Evolutionary conservation across 2,329 filamentous ascomycete genomes (phyloP), one percentile per base, ranked within the genome.

Genomic region (Proliferodiscus dingleyae): DNA sequence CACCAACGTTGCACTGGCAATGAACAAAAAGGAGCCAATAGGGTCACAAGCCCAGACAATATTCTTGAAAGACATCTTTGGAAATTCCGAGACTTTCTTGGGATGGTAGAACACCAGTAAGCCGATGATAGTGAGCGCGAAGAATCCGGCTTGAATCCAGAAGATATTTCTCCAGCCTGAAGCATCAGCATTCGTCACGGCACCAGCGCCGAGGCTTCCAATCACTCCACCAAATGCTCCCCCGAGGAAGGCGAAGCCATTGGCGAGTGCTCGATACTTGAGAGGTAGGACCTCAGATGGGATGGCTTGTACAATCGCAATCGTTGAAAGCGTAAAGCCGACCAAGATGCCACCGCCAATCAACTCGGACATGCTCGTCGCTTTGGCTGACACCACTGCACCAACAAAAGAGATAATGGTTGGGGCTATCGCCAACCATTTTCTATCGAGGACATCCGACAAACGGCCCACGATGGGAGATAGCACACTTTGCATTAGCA

Each of bases 261-360:
- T 78, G 1, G 75, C 74, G 5, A 79, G 56, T 13, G 75, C 68
- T n/a, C 75, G 68, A 49, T 73, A 78, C 50, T 79, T 79, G 32
- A 78, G 54, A 1, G 76, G 76, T 24, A 80, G 57, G 19, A 80
- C 74, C 60, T 80, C 75, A 2, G 72, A 71, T 0, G 74, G 74
- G 23, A 80, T 79, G 0, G 76, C 69, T 57, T 79, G 64, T 4
- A 78, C 72, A 43, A 80, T 75, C 9, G 73, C 66, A 30, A 78
- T 75, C 0, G 75, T 78, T 1, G 72, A 63, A 23, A 80, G 66
- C 0, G 75, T 78, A 2, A 66, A 66, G 19, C 76, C 76, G 37
- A 78, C 75, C n/a, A 79, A 62, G 4, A 80, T 71, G 9, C 75
- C 74, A n/a, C 75, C 76, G 6, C 71, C 75, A 43, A 78, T 76